phyloP scores from a whole-genome alignment of 2,329 filamentous ascomycete species.

The Phialophora expanda region DNA sequence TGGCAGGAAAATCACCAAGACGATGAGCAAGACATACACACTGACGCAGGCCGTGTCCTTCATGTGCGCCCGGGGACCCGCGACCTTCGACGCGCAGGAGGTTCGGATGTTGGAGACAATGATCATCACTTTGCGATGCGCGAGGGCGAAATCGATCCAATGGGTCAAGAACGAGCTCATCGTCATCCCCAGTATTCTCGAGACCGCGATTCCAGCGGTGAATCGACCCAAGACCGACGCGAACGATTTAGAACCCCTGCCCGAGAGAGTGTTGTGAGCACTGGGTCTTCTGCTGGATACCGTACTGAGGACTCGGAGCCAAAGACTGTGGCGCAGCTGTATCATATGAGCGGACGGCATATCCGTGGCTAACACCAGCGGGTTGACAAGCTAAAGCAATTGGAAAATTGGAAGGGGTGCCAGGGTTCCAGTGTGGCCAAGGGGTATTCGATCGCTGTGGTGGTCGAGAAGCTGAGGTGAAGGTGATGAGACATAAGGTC shows the following conservation, averaged over 20 bases:
- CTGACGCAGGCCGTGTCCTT: slow-evolving; percentile 21
- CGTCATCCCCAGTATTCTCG: neutral
- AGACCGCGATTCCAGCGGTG: neutral
- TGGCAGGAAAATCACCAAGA: slow-evolving; percentile 7
- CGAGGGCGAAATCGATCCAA: neutral
- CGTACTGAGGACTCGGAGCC: slow-evolving; percentile 32
- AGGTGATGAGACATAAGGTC: neutral
- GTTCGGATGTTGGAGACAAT: neutral
- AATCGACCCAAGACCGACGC: neutral
- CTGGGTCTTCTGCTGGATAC: slow-evolving; percentile 27
- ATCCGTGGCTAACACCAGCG: slow-evolving; percentile 24
- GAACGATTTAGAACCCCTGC: neutral
- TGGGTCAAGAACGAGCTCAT: neutral
- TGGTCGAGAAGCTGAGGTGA: neutral
- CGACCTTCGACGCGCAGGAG: slow-evolving; percentile 25
- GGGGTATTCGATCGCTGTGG: neutral
- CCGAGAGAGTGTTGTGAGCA: slow-evolving; percentile 29
- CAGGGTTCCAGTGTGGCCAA: neutral
- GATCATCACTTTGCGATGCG: neutral
- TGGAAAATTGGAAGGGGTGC: neutral
- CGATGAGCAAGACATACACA: slow-evolving; percentile 3
- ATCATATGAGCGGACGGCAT: slow-evolving; percentile 29
- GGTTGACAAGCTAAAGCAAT: neutral
- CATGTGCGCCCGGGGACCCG: slow-evolving; percentile 25
- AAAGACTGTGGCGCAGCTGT: slow-evolving; percentile 33